These are phyloP conservation scores for Nissolia schottii DNA, from an alignment of 306 rosid genomes.

Conservation along the genomic window DNA sequence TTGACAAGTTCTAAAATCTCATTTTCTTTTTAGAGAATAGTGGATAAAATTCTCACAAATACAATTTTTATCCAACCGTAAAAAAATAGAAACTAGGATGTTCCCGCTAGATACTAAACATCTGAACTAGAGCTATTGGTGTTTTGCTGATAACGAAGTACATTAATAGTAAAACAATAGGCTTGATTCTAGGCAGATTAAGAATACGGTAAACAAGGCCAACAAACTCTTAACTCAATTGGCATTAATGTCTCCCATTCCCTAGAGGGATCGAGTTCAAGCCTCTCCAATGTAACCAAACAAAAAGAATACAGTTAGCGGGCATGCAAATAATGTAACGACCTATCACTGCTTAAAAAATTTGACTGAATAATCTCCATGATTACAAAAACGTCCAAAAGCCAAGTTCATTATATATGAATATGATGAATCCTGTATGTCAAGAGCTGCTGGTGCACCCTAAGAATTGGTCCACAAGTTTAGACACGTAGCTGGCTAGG, in stretches of 20 bases:
- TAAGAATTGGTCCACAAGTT: conserved; percentile 59
- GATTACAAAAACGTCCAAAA: background rate
- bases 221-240: too few relatives aligned
- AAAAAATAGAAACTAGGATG: background rate
- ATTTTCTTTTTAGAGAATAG: too few relatives aligned
- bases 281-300: too few relatives aligned
- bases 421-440: background rate
- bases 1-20: background rate
- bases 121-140: background rate
- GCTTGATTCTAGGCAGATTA: background rate
- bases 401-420: background rate
- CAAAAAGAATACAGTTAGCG: background rate
- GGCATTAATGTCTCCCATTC: too few relatives aligned
- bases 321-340: background rate
- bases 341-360: conserved; percentile 3
- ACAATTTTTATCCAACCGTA: background rate
- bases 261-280: too few relatives aligned
- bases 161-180: background rate
- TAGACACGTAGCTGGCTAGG: conserved; percentile 64
- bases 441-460: conserved; percentile 36
- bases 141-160: background rate
- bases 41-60: background rate
- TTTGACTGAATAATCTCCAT: background rate
- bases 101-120: background rate
- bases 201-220: too few relatives aligned